A percentile compares a stretch with the other conserved stretches of the same genome.
Conservation (phyloP, 1,284 basidiomycete genomes). For the Apiotrichum laibachii region DNA sequence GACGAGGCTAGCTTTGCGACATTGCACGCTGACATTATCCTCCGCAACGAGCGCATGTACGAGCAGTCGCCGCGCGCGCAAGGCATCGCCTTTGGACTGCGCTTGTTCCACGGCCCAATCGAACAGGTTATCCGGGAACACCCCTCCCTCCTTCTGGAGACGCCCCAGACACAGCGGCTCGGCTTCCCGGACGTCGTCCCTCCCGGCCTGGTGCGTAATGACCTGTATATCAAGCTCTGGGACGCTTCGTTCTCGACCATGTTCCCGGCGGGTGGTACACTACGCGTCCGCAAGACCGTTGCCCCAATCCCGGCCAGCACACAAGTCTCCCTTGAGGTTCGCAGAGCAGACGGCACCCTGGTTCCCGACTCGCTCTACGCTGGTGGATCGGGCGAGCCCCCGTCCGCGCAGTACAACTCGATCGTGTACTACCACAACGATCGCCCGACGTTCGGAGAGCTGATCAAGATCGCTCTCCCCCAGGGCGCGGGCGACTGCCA, state of each 20-base stretch:
- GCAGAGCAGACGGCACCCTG: slow-evolving; percentile 66
- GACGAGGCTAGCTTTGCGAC: slow-evolving; percentile 86
- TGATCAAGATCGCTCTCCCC: slow-evolving; percentile 82
- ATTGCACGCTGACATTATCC: slow-evolving; percentile 92
- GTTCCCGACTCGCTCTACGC: slow-evolving; percentile 72
- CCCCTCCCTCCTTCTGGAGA: slow-evolving; percentile 77
- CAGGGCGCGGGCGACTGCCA: slow-evolving; percentile 73
- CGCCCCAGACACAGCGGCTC: slow-evolving; percentile 78
- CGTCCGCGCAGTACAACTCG: slow-evolving; percentile 76
- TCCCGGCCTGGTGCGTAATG: slow-evolving; percentile 86
- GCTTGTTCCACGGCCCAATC: slow-evolving; percentile 79
- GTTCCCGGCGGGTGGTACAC: slow-evolving; percentile 51
- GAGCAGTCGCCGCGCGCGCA: slow-evolving; percentile 82
- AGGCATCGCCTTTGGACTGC: slow-evolving; percentile 80
- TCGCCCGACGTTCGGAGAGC: slow-evolving; percentile 86
- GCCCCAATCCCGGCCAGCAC: slow-evolving; percentile 58
- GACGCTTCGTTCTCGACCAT: slow-evolving; percentile 68
- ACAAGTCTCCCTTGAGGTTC: slow-evolving; percentile 87
- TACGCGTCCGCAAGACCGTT: slow-evolving; percentile 42
- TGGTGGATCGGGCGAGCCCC: slow-evolving; percentile 79
- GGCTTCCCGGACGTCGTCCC: slow-evolving; percentile 97
- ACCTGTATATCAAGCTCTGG: slow-evolving; percentile 93
- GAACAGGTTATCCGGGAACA: slow-evolving; percentile 76
- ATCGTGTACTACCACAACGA: slow-evolving; percentile 83
- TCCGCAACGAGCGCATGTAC: slow-evolving; percentile 71